Evolutionary conservation across 1,284 basidiomycete species (phyloP).

Genomic region (Cutaneotrichosporon dermatis): DNA sequence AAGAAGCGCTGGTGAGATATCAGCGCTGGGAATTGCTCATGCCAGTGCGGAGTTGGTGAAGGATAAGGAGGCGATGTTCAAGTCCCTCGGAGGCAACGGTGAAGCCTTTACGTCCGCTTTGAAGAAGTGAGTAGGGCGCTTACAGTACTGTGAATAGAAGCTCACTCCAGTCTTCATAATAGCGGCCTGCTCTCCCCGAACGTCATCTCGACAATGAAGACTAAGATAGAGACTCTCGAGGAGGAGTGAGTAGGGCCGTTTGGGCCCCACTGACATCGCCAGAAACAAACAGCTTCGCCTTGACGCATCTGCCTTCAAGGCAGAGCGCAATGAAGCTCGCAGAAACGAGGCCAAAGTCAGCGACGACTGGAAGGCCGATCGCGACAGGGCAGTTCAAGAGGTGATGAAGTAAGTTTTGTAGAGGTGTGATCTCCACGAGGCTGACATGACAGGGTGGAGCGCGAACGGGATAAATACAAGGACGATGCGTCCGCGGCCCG

Average conservation of each 20-base stretch:
- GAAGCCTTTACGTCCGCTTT: background rate
- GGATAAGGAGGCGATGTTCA: background rate
- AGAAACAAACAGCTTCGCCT: background rate
- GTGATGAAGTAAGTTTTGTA: background rate
- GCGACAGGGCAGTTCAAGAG: background rate
- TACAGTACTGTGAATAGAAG: too few relatives aligned
- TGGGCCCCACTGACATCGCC: background rate
- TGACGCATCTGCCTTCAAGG: background rate
- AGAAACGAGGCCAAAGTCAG: background rate
- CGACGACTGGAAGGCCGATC: background rate
- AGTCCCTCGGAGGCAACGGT: background rate
- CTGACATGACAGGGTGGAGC: background rate
- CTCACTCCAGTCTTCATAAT: background rate
- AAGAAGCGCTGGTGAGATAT: background rate
- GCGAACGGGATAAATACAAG: background rate
- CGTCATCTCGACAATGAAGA: background rate
- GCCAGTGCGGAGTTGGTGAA: background rate
- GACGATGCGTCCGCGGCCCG: background rate
- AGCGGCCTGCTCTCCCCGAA: conserved; percentile 1
- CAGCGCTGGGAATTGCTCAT: background rate
- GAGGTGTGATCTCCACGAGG: background rate
- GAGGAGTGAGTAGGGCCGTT: background rate
- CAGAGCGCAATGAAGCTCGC: background rate
- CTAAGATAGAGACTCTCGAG: background rate
- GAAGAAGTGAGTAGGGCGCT: background rate